Conservation (phyloP, 306 rosid species). For the Castanea mollissima region DNA sequence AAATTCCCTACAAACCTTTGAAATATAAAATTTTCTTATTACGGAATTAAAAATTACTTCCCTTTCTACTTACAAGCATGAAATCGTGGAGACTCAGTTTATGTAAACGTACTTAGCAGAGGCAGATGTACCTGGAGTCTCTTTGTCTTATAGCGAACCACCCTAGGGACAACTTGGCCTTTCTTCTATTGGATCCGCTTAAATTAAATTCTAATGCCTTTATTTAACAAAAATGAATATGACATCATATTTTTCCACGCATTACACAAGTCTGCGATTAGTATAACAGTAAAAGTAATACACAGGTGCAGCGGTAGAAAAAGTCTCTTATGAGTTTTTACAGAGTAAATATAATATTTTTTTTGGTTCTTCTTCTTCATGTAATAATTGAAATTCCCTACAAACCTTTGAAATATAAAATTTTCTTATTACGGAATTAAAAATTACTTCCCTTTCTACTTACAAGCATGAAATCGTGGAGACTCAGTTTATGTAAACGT, state of each 20-base stretch:
- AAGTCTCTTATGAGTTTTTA: no score
- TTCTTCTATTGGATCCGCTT: background rate
- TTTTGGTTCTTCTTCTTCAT: background rate
- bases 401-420: background rate
- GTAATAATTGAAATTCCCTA: background rate
- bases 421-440: background rate
- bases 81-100: background rate
- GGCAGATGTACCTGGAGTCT: background rate
- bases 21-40: background rate
- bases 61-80: background rate
- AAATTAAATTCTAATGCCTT: background rate
- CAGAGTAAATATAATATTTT: no score
- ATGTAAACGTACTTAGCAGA: background rate
- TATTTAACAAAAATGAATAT: no score
- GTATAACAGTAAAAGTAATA: no score
- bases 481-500: background rate
- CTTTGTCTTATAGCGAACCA: background rate
- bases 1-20: background rate
- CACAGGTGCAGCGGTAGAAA: no score
- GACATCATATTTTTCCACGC: no score
- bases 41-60: background rate
- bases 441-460: background rate
- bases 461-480: background rate
- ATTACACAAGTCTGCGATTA: no score
- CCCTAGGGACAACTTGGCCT: background rate